Conservation (phyloP, 2,329 filamentous ascomycete species). For the Cytospora mali region DNA sequence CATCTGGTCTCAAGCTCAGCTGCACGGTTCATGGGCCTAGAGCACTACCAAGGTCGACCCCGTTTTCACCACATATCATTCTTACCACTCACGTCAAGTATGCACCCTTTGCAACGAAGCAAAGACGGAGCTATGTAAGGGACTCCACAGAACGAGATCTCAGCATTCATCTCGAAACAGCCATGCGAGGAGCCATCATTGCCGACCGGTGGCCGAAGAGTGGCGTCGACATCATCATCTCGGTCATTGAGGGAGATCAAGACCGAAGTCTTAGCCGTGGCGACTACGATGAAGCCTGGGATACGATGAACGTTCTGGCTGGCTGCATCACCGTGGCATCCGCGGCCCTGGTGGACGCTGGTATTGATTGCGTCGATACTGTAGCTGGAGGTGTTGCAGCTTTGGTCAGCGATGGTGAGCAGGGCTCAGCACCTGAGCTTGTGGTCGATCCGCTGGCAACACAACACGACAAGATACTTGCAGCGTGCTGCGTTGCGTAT, state of each 20-base stretch:
- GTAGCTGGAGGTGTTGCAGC: constrained; percentile 89
- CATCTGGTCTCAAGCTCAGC: constrained; percentile 77
- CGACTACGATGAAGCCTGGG: constrained; percentile 70
- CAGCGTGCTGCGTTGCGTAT: constrained; percentile 89
- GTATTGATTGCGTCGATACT: constrained; percentile 92
- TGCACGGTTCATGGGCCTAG: constrained; percentile 93
- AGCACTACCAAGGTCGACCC: constrained; percentile 83
- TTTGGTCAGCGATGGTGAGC: constrained; percentile 55
- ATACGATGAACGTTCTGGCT: constrained; percentile 86
- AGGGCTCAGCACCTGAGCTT: constrained; percentile 44
- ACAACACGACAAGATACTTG: constrained; percentile 76
- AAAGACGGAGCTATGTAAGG: constrained; percentile 81
- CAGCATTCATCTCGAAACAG: constrained; percentile 87
- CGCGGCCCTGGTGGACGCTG: constrained; percentile 89
- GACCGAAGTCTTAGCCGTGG: constrained; percentile 58
- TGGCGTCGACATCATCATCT: constrained; percentile 92
- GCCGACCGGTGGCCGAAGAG: constrained; percentile 98
- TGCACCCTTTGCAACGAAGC: constrained; percentile 86
- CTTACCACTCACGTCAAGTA: constrained; percentile 95
- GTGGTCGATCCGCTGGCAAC: constrained; percentile 82
- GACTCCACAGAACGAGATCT: constrained; percentile 87
- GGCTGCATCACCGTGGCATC: constrained; percentile 93
- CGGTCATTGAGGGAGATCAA: constrained; percentile 90
- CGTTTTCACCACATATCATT: constrained; percentile 90
- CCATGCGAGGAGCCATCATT: constrained; percentile 85